Evolutionary conservation across 2,329 filamentous ascomycete genomes (phyloP), one percentile per base, ranked within the genome.

Genomic region (Phyllosticta ampelicida): DNA sequence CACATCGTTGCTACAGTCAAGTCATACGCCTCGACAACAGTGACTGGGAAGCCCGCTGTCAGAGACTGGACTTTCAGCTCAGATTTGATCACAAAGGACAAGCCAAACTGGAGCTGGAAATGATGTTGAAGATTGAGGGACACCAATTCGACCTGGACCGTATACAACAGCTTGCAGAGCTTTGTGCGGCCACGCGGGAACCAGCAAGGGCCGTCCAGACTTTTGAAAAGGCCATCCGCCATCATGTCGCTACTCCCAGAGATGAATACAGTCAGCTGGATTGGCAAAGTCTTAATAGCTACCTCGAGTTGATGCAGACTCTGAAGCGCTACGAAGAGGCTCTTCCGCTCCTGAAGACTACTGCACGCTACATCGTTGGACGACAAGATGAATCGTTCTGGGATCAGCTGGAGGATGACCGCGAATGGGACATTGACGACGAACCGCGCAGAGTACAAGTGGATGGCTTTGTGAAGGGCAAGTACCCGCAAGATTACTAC

Each of bases 241-340:
- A 79, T 62, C 80, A 78, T 61, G 67, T 73, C 54, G 70, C 70
- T 9, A 60, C 64, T 9, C 66, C 74, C n/a, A 68, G 74, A 18
- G 70, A 75, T 2, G 71, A 75, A 30, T 72, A 77, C 18, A 72
- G 71, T 10, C 71, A 77, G 26, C 76, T 82, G 52, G 75, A 78
- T 53, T 99, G 92, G 92, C 85, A 86, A 56, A 87, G 97, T 69
- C 77, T 95, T 49, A 87, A 90, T 61, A 86, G 91, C 56, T 96
- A 94, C 63, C 80, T 90, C 48, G 90, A 96, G 66, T 78, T 97
- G 18, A 53, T 60, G 53, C 49, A 53, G 28, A 54, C 54, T 9
- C 84, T 91, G 61, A 82, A 84, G 26, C 82, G 85, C 53, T 86
- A 85, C 65, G 72, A 77, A 5, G 79, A 85, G 62, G 90, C 87